Percentiles rank a stretch among this genome's conserved stretches.
phyloP scores from a whole-genome alignment of 495 filamentous ascomycete genomes.

The Penicillium mononematosum region DNA sequence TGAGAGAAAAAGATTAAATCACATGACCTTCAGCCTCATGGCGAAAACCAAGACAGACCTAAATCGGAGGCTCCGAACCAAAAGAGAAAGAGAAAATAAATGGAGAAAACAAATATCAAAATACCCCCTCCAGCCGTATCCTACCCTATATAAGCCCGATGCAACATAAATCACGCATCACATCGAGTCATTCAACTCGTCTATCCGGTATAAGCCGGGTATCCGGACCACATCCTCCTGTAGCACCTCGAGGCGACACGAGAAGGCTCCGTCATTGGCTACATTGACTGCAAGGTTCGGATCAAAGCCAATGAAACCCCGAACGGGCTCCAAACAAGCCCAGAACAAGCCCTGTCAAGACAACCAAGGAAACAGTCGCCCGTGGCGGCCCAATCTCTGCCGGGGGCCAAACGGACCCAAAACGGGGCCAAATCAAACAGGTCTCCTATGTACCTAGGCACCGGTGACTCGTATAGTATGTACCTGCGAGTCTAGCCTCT shows the following conservation, averaged over 20 bases:
- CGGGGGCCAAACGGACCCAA: background rate
- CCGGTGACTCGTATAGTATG: background rate
- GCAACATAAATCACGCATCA: background rate
- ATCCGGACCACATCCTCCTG: background rate
- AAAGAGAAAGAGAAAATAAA: background rate
- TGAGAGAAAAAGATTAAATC: background rate
- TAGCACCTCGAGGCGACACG: background rate
- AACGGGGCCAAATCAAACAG: background rate
- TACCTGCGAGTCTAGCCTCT: conserved; percentile 4
- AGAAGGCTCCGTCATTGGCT: conserved; percentile 4
- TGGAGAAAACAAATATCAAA: background rate
- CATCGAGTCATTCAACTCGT: conserved; percentile 6
- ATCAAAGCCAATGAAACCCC: background rate
- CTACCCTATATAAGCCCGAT: background rate
- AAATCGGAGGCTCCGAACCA: background rate
- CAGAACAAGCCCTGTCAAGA: background rate
- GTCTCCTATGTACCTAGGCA: background rate
- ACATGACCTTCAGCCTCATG: conserved; percentile 5
- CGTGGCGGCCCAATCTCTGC: background rate
- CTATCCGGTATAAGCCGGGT: background rate
- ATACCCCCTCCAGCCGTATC: background rate
- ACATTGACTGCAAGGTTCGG: background rate
- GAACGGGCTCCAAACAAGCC: background rate
- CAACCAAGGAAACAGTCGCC: background rate
- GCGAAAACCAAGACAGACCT: background rate